These are phyloP conservation scores for Fusarium equiseti DNA, from an alignment of 2,329 filamentous ascomycete genomes.

Conservation along the genomic window DNA sequence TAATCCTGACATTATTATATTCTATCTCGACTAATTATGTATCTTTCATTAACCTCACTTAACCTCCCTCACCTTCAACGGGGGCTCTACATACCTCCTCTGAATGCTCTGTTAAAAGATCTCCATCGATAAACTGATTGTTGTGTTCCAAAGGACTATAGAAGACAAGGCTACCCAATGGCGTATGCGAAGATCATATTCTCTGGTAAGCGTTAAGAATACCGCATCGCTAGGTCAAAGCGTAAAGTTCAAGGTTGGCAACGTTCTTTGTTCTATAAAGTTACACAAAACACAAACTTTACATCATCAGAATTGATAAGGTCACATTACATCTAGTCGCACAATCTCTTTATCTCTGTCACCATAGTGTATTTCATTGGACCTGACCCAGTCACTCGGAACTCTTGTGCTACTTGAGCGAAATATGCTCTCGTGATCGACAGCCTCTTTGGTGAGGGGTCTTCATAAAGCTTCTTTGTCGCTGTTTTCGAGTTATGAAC, in stretches of 20 bases:
- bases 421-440: not conserved
- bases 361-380: not conserved
- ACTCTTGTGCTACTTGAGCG: not conserved
- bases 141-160: rapidly evolving
- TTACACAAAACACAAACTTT: not conserved
- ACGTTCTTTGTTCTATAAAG: not conserved
- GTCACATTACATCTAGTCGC: not conserved
- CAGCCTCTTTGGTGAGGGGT: not conserved
- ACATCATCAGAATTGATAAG: not conserved
- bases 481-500: rapidly evolving
- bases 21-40: no score
- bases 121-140: not conserved
- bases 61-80: not conserved
- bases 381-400: not conserved
- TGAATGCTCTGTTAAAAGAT: not conserved
- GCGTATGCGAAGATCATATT: not conserved
- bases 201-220: not conserved
- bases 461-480: not conserved
- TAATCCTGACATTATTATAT: no score
- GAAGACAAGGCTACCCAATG: rapidly evolving
- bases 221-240: not conserved
- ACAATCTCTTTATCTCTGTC: constrained; percentile 5
- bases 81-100: not conserved
- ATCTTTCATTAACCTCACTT: no score
- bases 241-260: not conserved